Percentiles rank a stretch among this genome's conserved stretches.
These are phyloP conservation scores for Brassica balearica DNA, from an alignment of 441 rosid species.

Conservation along the genomic window DNA sequence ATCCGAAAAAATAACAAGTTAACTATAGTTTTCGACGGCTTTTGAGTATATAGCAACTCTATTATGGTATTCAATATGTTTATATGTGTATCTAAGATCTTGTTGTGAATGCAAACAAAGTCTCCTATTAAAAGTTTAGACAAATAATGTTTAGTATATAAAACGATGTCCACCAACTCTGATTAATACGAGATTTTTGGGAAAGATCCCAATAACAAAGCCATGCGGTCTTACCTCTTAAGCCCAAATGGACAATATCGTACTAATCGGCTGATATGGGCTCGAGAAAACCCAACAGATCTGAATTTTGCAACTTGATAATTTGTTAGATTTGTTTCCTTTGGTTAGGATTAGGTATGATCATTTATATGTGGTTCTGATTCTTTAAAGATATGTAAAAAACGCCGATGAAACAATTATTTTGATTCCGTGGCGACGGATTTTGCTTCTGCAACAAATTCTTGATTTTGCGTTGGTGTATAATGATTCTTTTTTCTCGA, in stretches of 20 bases:
- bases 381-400: background rate
- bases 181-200: background rate
- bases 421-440: background rate
- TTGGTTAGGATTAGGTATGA: background rate
- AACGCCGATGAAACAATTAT: background rate
- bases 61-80: no score
- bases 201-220: background rate
- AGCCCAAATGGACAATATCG: background rate
- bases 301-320: background rate
- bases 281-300: background rate
- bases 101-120: background rate
- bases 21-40: no score
- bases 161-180: no score
- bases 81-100: background rate
- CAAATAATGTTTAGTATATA: no score
- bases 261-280: background rate
- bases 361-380: background rate
- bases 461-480: background rate
- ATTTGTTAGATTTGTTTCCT: background rate
- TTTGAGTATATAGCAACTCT: no score
- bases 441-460: background rate
- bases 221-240: background rate
- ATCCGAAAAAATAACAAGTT: no score
- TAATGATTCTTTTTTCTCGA: background rate
- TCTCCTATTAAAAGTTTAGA: no score